phyloP scores from a whole-genome alignment of 208 protist species.

The Trypanosoma platydactyli region DNA sequence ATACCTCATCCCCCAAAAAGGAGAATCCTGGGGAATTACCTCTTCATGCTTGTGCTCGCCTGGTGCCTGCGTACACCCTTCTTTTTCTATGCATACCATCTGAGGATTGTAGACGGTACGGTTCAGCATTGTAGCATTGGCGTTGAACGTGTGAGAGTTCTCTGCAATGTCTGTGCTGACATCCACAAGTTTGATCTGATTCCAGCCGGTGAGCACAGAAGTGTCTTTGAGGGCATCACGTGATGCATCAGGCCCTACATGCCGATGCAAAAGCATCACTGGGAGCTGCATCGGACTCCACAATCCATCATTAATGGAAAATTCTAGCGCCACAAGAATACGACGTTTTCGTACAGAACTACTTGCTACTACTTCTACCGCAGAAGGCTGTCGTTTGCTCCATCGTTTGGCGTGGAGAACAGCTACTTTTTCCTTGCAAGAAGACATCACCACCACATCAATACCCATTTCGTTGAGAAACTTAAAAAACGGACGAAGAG shows the following conservation, averaged over 20 bases:
- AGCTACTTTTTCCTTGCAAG: not conserved
- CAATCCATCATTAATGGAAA: slow-evolving; percentile 31
- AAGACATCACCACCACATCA: slow-evolving; percentile 26
- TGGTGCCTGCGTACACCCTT: not conserved
- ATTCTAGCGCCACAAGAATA: slow-evolving; percentile 51
- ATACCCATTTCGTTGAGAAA: slow-evolving; percentile 28
- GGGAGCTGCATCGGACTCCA: slow-evolving; percentile 50
- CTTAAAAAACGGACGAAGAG: slow-evolving; percentile 17
- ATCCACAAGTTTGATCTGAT: too few species aligned
- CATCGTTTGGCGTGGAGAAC: slow-evolving; percentile 2
- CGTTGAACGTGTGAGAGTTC: not conserved
- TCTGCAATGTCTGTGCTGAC: too few species aligned
- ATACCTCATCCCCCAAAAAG: slow-evolving; percentile 61
- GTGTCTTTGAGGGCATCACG: too few species aligned
- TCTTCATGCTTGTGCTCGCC: slow-evolving; percentile 24
- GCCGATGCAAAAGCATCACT: not conserved
- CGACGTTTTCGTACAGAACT: not conserved
- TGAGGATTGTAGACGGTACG: slow-evolving; percentile 31
- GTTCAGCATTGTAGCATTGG: slow-evolving; percentile 17
- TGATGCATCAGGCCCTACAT: not conserved
- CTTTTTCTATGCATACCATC: not conserved
- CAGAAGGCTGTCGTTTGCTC: not conserved
- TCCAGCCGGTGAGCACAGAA: too few species aligned
- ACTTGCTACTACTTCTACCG: not conserved
- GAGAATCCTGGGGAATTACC: slow-evolving; percentile 25